Conservation (phyloP, 176 grass and related monocot species). For the Puccinellia tenuiflora region DNA sequence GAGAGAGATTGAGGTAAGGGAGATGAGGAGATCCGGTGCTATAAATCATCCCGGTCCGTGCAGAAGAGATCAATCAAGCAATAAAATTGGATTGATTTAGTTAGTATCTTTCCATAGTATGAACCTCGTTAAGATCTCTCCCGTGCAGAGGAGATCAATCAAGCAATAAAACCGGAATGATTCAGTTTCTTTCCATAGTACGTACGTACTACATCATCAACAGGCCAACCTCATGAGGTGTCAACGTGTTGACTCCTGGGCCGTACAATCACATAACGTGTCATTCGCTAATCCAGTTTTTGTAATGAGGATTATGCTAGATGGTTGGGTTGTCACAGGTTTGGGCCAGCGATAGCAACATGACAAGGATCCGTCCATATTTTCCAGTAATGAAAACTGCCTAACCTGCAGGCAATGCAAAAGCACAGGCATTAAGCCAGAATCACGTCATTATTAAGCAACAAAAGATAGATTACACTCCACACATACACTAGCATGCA, state of each 20-base stretch:
- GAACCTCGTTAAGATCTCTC: no score
- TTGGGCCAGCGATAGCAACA: neutral
- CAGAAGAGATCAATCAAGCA: no score
- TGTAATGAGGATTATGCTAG: neutral
- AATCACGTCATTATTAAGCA: neutral
- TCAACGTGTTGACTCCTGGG: no score
- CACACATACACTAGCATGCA: neutral
- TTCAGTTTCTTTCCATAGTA: neutral
- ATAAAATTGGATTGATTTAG: no score
- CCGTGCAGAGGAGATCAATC: no score
- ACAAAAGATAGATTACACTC: neutral
- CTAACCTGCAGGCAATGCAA: neutral
- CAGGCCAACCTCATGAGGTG: no score
- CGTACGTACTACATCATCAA: no score
- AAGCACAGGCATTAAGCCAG: neutral
- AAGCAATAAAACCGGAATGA: no score
- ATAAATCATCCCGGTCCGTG: no score
- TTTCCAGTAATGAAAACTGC: neutral
- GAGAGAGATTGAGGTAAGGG: no score
- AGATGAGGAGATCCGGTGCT: no score
- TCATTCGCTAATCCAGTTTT: neutral
- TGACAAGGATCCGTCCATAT: neutral
- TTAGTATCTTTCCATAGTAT: no score
- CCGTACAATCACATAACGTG: neutral
- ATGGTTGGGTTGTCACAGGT: constrained; percentile 10